These are phyloP conservation scores for Chaetomiaceae sp. DNA, from an alignment of 2,329 filamentous ascomycete genomes.

Conservation along the genomic window DNA sequence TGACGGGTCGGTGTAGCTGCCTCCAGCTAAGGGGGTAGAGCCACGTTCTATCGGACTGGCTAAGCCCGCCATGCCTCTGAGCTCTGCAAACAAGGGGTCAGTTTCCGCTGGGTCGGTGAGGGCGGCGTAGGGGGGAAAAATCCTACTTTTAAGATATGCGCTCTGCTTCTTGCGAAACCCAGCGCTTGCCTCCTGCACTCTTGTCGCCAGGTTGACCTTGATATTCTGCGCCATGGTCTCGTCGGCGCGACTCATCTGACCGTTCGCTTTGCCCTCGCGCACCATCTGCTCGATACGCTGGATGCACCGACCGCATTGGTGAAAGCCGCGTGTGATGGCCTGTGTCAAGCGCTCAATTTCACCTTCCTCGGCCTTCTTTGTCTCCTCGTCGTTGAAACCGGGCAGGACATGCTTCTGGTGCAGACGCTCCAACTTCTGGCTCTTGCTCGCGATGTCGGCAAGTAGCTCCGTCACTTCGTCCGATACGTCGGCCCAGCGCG, in stretches of 20 bases:
- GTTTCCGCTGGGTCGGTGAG: too few species aligned
- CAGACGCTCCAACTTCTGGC: slow-evolving; percentile 79
- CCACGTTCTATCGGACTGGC: slow-evolving; percentile 47
- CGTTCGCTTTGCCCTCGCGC: slow-evolving; percentile 67
- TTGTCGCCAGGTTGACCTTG: slow-evolving; percentile 80
- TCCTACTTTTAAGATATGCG: slow-evolving; percentile 83
- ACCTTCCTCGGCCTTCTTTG: slow-evolving; percentile 78
- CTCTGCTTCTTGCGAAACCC: slow-evolving; percentile 96
- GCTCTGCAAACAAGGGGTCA: slow-evolving; percentile 51
- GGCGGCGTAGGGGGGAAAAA: too few species aligned
- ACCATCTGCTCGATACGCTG: slow-evolving; percentile 85
- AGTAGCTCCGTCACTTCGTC: slow-evolving; percentile 88
- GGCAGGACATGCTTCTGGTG: slow-evolving; percentile 97
- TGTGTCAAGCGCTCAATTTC: slow-evolving; percentile 90
- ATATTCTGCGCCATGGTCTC: slow-evolving; percentile 96
- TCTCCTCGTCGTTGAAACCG: slow-evolving; percentile 91
- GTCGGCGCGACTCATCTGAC: slow-evolving; percentile 72
- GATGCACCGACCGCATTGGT: slow-evolving; percentile 84
- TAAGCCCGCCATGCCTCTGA: slow-evolving; percentile 63
- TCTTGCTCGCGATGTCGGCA: slow-evolving; percentile 73
- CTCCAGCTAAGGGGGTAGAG: slow-evolving; percentile 40
- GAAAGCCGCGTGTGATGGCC: slow-evolving; percentile 82
- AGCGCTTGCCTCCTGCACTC: slow-evolving; percentile 88
- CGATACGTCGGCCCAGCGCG: slow-evolving; percentile 91
- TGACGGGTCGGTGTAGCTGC: slow-evolving; percentile 72